These are phyloP conservation scores for Podila verticillata DNA, from an alignment of 192 early-diverging fungal species.

Conservation along the genomic window DNA sequence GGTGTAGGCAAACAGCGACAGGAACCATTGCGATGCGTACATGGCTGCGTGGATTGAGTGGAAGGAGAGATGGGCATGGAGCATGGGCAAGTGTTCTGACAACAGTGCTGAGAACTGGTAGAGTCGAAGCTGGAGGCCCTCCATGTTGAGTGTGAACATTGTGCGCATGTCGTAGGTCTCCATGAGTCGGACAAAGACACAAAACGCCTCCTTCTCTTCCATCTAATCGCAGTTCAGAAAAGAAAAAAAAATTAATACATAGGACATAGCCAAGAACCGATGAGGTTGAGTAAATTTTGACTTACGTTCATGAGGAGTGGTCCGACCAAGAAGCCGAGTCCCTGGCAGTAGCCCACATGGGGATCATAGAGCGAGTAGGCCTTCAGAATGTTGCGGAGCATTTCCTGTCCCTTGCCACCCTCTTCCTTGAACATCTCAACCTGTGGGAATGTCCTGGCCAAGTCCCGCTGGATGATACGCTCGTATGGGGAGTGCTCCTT, in stretches of 20 bases:
- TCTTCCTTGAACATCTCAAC: conserved; percentile 87
- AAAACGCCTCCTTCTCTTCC: conserved; percentile 94
- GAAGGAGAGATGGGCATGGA: conserved; percentile 78
- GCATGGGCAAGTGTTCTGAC: conserved; percentile 75
- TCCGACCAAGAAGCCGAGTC: conserved; percentile 94
- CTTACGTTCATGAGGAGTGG: conserved; percentile 90
- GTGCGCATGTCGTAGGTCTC: conserved; percentile 91
- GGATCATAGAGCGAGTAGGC: conserved; percentile 95
- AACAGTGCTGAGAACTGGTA: conserved; percentile 88
- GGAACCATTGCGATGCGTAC: conserved; percentile 98
- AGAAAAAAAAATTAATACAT: too few species aligned
- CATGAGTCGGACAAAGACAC: conserved; percentile 95
- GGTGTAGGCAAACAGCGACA: conserved; percentile 96
- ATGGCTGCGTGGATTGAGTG: conserved; percentile 83
- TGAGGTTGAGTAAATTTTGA: background rate
- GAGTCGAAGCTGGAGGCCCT: conserved; percentile 89
- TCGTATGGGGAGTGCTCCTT: conserved; percentile 82
- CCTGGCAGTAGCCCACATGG: conserved; percentile 98
- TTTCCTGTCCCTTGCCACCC: conserved; percentile 86
- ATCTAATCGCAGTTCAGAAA: conserved; percentile 63
- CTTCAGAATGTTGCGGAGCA: conserved; percentile 87
- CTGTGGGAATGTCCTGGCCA: conserved; percentile 92
- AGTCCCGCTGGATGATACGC: conserved; percentile 91
- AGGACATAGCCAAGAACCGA: too few species aligned
- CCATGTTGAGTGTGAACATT: conserved; percentile 95